Conservation (phyloP, 2,329 filamentous ascomycete genomes). For the Paecilomyces formosus region DNA sequence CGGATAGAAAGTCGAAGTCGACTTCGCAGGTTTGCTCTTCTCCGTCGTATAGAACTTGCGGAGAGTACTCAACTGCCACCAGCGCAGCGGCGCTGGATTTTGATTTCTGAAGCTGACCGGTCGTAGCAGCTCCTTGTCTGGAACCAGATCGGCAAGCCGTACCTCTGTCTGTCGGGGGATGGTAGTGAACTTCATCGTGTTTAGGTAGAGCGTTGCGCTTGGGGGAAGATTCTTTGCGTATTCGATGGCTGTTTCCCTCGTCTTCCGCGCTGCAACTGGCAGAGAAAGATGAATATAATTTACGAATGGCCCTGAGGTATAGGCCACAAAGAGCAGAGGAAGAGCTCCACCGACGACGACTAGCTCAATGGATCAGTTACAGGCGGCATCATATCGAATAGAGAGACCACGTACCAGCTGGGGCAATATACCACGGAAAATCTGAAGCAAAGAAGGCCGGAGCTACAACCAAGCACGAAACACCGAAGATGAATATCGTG, state of each 20-base stretch:
- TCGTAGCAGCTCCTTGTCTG: constrained; percentile 25
- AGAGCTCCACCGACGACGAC: constrained; percentile 54
- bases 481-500: constrained; percentile 60
- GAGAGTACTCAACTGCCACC: constrained; percentile 30
- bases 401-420: constrained; percentile 27
- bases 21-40: constrained; percentile 28
- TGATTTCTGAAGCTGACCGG: constrained; percentile 36
- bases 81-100: constrained; percentile 25
- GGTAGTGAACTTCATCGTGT: constrained; percentile 39
- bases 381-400: too few relatives aligned
- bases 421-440: constrained; percentile 34
- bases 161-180: constrained; percentile 36
- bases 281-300: constrained; percentile 63
- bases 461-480: constrained; percentile 57
- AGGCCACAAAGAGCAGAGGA: constrained; percentile 58
- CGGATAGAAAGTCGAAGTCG: constrained; percentile 33
- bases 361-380: constrained; percentile 24
- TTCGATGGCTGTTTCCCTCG: constrained; percentile 40
- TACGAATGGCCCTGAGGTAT: constrained; percentile 63
- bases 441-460: constrained; percentile 49
- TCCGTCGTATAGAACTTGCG: constrained; percentile 32
- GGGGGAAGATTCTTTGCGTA: constrained; percentile 39
- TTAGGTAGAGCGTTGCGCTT: constrained; percentile 36
- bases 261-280: constrained; percentile 57
- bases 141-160: constrained; percentile 33